Base-by-base conservation (phyloP, 345 rosid species). In the Ceriops tagal region DNA sequence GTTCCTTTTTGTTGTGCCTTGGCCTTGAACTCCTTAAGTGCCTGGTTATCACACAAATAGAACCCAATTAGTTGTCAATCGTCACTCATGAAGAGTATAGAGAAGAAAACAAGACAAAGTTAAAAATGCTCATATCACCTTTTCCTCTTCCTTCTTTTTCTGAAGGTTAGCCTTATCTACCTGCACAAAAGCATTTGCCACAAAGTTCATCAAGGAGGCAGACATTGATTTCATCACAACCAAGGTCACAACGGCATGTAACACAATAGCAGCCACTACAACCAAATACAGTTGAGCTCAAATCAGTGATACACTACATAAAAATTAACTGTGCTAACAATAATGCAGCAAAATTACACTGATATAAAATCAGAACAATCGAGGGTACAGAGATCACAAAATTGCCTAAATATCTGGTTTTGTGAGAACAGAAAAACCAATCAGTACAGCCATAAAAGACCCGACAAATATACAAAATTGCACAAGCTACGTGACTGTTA, bases 111-210 rank as follows among this genome's bases (percentile, higher is more conserved):
- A 43, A 6, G 8, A 26, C 47, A 53, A 53, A 55, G 27, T 46
- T 19, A 62, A 39, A 31, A 21, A 35, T 28, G 32, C 66, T 28
- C 2, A 24, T 56, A 53, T 61, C 56, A 82, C 90, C 86, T 90
- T 88, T 55, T 91, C 96, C 72, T 91, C 93, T 0, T 90, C 96
- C 70, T 86, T 87, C 82, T 88, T 88, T 74, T 88, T 88, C 86
- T 90, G 91, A 59, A 90, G 58, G 77, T 84, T 81, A 27, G 83
- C 89, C 67, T 81, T 7, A 66, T 90, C 93, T 52, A 55, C 47
- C 93, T 86, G 86, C 74, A 75, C 1, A 53, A 16, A 32, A 46
- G 22, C 61, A 49, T 31, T 32, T 1, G 7, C 24, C 27, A 69
- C 55, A 22, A 30, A 13, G 11, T 37, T 57, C 52, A 21, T 8